Percentiles rank a stretch among this genome's conserved stretches.
Evolutionary conservation across 2,329 filamentous ascomycete genomes (phyloP).

Genomic region (Fusarium chaquense): DNA sequence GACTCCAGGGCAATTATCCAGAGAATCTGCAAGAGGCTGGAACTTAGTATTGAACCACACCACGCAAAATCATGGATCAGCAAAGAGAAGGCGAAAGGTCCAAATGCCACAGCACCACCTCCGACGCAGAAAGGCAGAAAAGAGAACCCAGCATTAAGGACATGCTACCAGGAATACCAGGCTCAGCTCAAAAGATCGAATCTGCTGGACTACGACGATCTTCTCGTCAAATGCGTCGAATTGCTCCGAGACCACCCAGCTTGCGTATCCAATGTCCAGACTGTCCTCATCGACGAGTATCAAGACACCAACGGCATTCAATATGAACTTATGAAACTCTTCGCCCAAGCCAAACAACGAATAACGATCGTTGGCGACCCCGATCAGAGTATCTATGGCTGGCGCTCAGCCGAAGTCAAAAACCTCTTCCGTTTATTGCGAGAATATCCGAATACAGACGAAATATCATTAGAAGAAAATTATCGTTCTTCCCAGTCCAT

Average conservation of each 20-base stretch:
- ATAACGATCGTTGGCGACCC: slow-evolving; percentile 97
- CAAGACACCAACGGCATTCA: slow-evolving; percentile 97
- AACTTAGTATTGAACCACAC: slow-evolving; percentile 75
- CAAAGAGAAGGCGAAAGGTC: slow-evolving; percentile 70
- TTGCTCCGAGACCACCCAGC: slow-evolving; percentile 78
- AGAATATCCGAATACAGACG: slow-evolving; percentile 81
- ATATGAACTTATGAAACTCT: slow-evolving; percentile 91
- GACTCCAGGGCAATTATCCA: slow-evolving; percentile 85
- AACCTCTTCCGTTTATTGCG: slow-evolving; percentile 84
- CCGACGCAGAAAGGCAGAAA: slow-evolving; percentile 54
- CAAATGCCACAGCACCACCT: slow-evolving; percentile 57
- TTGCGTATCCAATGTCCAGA: slow-evolving; percentile 90
- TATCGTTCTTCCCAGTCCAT: slow-evolving; percentile 93
- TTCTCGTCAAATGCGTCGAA: slow-evolving; percentile 85
- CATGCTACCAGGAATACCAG: slow-evolving; percentile 81
- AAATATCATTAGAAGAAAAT: slow-evolving; percentile 91
- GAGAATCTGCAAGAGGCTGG: slow-evolving; percentile 82
- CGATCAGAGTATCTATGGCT: slow-evolving; percentile 98
- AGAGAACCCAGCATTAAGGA: slow-evolving; percentile 71
- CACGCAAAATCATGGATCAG: slow-evolving; percentile 81
- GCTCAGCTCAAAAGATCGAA: slow-evolving; percentile 79
- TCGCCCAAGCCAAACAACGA: slow-evolving; percentile 77
- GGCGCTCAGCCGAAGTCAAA: slow-evolving; percentile 90
- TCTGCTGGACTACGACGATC: slow-evolving; percentile 92
- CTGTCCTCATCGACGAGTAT: slow-evolving; percentile 95